These are phyloP conservation scores for Boechera divaricarpa DNA, from an alignment of 345 rosid species.

Conservation along the genomic window DNA sequence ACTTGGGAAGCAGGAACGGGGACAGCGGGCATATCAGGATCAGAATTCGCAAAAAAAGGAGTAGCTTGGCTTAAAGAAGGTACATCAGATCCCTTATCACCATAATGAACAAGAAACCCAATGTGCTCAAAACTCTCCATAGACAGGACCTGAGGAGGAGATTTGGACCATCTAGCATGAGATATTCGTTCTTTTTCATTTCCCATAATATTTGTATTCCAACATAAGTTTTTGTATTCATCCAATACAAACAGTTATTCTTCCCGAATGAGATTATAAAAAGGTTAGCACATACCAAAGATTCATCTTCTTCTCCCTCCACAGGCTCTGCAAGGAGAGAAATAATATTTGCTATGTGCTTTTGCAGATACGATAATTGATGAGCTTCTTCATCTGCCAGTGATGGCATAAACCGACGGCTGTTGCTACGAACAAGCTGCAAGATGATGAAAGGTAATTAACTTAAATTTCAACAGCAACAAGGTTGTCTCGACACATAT, in stretches of 20 bases:
- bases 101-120: conserved; percentile 86
- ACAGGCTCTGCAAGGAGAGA: conserved; percentile 85
- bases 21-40: conserved; percentile 92
- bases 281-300: conserved; percentile 65
- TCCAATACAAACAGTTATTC: background rate
- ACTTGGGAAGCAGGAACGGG: conserved; percentile 86
- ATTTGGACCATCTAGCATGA: conserved; percentile 24
- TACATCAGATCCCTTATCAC: conserved; percentile 78
- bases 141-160: conserved; percentile 67
- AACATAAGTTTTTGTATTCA: background rate
- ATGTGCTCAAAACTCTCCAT: conserved; percentile 98
- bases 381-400: conserved; percentile 97
- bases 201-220: conserved; percentile 6
- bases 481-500: conserved; percentile 10
- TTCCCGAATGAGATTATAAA: conserved; percentile 17
- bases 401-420: conserved; percentile 94
- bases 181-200: background rate
- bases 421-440: conserved; percentile 97
- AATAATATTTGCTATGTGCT: conserved; percentile 83
- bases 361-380: conserved; percentile 90
- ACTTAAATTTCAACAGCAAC: conserved; percentile 14
- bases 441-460: conserved; percentile 34
- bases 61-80: conserved; percentile 76
- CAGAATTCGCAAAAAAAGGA: conserved; percentile 93
- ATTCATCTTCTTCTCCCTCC: conserved; percentile 83